Evolutionary conservation across 306 rosid species (phyloP).

Genomic region (Luffa acutangula): DNA sequence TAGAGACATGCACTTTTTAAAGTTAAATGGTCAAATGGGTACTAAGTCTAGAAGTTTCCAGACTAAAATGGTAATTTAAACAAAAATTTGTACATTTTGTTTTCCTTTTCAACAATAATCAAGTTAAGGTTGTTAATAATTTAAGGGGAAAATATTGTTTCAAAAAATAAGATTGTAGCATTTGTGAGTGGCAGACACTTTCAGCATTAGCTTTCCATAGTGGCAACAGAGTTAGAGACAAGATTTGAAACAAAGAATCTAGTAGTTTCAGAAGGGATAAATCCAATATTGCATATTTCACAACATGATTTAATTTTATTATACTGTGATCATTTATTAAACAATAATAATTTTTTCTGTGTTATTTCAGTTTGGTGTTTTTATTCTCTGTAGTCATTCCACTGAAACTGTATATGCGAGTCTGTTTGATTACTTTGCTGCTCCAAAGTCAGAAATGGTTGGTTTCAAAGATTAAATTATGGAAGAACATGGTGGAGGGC

Average conservation of each 20-base stretch:
- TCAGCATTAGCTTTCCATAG: not conserved
- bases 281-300: not conserved
- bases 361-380: not conserved
- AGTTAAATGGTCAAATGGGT: too few relatives aligned
- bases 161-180: not conserved
- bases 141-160: not conserved
- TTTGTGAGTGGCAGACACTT: not conserved
- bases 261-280: not conserved
- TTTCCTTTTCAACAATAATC: too few relatives aligned
- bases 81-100: too few relatives aligned
- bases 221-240: not conserved
- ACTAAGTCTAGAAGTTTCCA: too few relatives aligned
- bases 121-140: not conserved
- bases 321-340: not conserved
- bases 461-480: not conserved
- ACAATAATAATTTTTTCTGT: not conserved
- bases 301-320: not conserved
- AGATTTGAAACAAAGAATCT: not conserved
- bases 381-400: not conserved
- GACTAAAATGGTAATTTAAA: too few relatives aligned
- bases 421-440: not conserved
- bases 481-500: not conserved
- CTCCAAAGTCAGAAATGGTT: not conserved
- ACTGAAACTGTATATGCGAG: not conserved
- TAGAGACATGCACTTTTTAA: too few relatives aligned